phyloP scores from a whole-genome alignment of 176 grass and related monocot genomes.

The Guadua angustifolia region DNA sequence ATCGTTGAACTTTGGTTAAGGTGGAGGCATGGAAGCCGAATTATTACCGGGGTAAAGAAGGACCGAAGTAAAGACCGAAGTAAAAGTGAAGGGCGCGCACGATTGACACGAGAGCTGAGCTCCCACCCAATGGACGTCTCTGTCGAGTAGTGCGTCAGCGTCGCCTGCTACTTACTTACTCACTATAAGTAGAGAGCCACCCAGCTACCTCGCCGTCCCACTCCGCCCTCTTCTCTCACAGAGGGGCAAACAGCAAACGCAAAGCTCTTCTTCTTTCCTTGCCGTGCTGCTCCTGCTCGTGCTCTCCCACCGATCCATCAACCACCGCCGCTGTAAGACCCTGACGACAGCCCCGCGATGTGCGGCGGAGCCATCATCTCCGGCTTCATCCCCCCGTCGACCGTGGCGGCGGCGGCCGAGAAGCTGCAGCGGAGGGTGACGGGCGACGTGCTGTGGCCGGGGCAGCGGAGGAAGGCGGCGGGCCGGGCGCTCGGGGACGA shows the following conservation, averaged over 20 bases:
- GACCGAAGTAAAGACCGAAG: not conserved
- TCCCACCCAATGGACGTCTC: not conserved
- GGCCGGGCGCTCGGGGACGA: not conserved
- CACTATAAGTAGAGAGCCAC: constrained; percentile 19
- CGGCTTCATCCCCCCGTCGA: constrained; percentile 58
- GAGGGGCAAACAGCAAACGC: not conserved
- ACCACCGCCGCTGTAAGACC: not conserved
- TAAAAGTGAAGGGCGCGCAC: not conserved
- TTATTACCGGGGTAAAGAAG: not conserved
- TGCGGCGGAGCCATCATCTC: constrained; percentile 85
- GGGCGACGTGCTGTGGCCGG: constrained; percentile 50
- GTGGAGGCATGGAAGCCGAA: not conserved
- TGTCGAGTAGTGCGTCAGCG: constrained; percentile 42
- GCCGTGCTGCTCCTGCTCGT: constrained; percentile 22
- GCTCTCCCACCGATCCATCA: not conserved
- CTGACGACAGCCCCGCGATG: constrained; percentile 37
- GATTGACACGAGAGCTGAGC: not conserved
- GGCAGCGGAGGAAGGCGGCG: constrained; percentile 10
- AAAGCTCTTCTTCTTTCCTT: not conserved
- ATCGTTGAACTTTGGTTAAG: not conserved
- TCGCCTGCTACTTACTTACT: too few relatives aligned
- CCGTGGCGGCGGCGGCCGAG: constrained; percentile 1
- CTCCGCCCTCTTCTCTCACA: not conserved
- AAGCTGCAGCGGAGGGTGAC: constrained; percentile 38
- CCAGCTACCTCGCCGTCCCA: not conserved